These are phyloP conservation scores for Sporothrix pallida DNA, from an alignment of 2,329 filamentous ascomycete species.

Conservation along the genomic window DNA sequence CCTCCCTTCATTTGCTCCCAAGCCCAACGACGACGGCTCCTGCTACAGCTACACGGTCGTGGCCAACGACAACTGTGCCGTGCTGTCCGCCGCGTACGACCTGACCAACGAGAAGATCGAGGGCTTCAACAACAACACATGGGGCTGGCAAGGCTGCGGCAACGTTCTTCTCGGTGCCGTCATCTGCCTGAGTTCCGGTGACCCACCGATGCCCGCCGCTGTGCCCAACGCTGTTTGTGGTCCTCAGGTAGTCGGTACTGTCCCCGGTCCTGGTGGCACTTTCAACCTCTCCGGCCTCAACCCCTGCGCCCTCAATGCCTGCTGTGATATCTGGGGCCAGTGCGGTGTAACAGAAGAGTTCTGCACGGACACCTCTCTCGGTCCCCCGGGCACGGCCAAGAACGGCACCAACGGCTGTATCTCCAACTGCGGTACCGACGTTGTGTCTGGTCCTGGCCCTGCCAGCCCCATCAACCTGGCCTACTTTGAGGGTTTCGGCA, in stretches of 20 bases:
- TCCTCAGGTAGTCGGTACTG: constrained; percentile 44
- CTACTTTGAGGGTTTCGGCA: constrained; percentile 48
- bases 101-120: constrained; percentile 32
- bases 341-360: constrained; percentile 54
- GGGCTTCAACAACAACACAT: constrained; percentile 47
- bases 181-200: constrained; percentile 47
- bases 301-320: constrained; percentile 43
- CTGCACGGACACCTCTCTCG: constrained; percentile 43
- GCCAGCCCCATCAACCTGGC: constrained; percentile 38
- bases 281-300: constrained; percentile 40
- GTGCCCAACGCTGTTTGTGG: constrained; percentile 46
- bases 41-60: constrained; percentile 46
- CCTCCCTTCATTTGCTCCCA: constrained; percentile 45
- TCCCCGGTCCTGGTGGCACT: constrained; percentile 37
- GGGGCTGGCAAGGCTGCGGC: constrained; percentile 48
- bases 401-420: constrained; percentile 48
- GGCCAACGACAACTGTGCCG: constrained; percentile 45
- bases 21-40: constrained; percentile 46
- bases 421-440: constrained; percentile 49
- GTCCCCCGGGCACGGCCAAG: constrained; percentile 44
- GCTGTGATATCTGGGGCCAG: constrained; percentile 50
- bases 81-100: constrained; percentile 39
- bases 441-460: constrained; percentile 38
- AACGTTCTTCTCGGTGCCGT: constrained; percentile 40
- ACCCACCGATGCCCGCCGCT: constrained; percentile 45